Percentiles rank a stretch among this genome's conserved stretches.
These are phyloP conservation scores for Chaetoscypha palmicola DNA, from an alignment of 2,329 filamentous ascomycete species.

Conservation along the genomic window DNA sequence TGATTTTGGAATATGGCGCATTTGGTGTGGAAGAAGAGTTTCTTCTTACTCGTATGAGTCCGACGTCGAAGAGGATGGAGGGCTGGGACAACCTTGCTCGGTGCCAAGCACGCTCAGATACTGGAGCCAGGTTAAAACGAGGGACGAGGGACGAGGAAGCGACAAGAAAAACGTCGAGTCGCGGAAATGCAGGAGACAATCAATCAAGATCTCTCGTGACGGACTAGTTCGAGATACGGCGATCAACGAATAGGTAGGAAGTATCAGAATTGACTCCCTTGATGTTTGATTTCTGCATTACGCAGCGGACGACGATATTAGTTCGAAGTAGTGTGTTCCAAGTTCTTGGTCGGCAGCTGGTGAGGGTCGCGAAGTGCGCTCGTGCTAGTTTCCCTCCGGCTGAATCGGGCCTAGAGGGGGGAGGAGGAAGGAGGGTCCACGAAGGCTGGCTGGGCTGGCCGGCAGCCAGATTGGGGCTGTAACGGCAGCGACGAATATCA, in stretches of 20 bases:
- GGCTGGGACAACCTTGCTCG: slow-evolving; percentile 9
- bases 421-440: too few relatives aligned
- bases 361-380: too few relatives aligned
- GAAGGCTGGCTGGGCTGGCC: too few relatives aligned
- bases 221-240: not conserved
- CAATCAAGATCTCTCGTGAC: slow-evolving; percentile 7
- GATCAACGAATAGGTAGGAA: not conserved
- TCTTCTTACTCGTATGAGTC: not conserved
- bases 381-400: too few relatives aligned
- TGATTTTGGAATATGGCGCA: not conserved
- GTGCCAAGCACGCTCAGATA: slow-evolving; percentile 8
- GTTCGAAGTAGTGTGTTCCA: too few relatives aligned
- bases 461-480: too few relatives aligned
- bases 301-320: too few relatives aligned
- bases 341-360: too few relatives aligned
- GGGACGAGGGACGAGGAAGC: slow-evolving; percentile 2
- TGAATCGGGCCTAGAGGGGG: too few relatives aligned
- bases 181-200: slow-evolving; percentile 2
- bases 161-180: not conserved
- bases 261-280: not conserved
- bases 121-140: slow-evolving; percentile 11
- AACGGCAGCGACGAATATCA: too few relatives aligned
- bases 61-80: not conserved
- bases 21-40: not conserved
- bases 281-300: too few relatives aligned